These are phyloP conservation scores for Pittosporum tobira DNA, from an alignment of 129 eudicot genomes.

Conservation along the genomic window DNA sequence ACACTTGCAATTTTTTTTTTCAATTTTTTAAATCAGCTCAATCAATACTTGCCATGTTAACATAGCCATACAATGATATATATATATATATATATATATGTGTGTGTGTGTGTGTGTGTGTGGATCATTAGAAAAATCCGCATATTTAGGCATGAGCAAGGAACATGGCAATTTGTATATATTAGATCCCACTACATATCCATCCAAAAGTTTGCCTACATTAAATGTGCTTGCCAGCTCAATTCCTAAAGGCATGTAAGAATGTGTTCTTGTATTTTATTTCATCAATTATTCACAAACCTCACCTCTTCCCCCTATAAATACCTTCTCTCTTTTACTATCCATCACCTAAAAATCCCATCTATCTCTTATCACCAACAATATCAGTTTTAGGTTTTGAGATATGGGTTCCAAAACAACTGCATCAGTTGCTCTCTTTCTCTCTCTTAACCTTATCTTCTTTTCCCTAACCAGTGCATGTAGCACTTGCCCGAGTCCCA, in stretches of 20 bases:
- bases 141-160: too few species aligned
- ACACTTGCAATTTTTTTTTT: too few species aligned
- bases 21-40: too few species aligned
- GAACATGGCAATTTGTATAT: too few species aligned
- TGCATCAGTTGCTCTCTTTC: conserved; percentile 26
- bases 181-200: too few species aligned
- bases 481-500: conserved; percentile 25
- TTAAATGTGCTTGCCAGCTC: not conserved
- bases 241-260: conserved; percentile 2
- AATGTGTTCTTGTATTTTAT: not conserved
- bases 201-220: not conserved
- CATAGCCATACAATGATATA: too few species aligned
- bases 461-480: conserved; percentile 39
- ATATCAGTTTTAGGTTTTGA: not conserved
- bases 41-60: too few species aligned
- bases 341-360: conserved; percentile 8
- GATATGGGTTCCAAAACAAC: conserved; percentile 26
- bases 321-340: conserved; percentile 6
- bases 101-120: too few species aligned
- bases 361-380: not conserved
- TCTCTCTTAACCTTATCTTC: conserved; percentile 41
- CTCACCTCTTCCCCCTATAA: conserved; percentile 19
- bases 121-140: too few species aligned
- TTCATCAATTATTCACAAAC: not conserved
- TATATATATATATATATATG: too few species aligned